A percentile compares a stretch with the other conserved stretches of the same genome.
These are phyloP conservation scores for Pholiota conissans DNA, from an alignment of 768 basidiomycete genomes.

Conservation along the genomic window DNA sequence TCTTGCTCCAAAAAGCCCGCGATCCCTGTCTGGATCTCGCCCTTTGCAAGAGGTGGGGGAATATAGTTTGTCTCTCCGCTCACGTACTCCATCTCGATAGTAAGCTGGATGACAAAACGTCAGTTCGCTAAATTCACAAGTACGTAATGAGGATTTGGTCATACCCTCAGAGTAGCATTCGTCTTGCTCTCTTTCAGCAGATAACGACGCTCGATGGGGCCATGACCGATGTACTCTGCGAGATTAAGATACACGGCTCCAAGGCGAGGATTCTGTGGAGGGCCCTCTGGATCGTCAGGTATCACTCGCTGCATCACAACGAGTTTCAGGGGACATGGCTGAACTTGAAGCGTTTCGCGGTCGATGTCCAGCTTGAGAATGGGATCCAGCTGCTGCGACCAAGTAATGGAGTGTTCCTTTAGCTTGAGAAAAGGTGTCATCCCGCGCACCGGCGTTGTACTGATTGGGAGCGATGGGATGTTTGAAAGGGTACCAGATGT, in stretches of 20 bases:
- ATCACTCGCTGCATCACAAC: conserved; percentile 64
- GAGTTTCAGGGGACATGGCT: conserved; percentile 65
- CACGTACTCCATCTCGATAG: conserved; percentile 52
- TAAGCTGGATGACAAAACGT: conserved; percentile 40
- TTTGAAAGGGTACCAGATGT: neutral
- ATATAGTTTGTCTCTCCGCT: conserved; percentile 56
- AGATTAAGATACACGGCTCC: conserved; percentile 71
- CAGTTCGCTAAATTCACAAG: neutral
- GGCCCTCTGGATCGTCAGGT: conserved; percentile 49
- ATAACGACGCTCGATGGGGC: conserved; percentile 61
- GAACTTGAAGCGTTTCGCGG: conserved; percentile 48
- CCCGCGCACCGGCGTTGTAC: conserved; percentile 49
- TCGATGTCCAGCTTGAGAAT: conserved; percentile 62
- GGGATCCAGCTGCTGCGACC: conserved; percentile 58
- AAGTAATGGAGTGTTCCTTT: conserved; percentile 62
- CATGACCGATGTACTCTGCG: conserved; percentile 70
- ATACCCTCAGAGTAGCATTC: conserved; percentile 75
- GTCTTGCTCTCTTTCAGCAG: conserved; percentile 73
- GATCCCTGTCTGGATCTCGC: conserved; percentile 71
- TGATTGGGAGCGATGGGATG: neutral
- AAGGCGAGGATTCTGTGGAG: conserved; percentile 58
- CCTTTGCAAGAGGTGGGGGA: conserved; percentile 69
- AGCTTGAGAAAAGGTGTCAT: conserved; percentile 60
- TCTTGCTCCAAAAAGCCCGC: conserved; percentile 61
- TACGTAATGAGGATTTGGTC: conserved; percentile 7